Percentiles rank a stretch among this genome's conserved stretches.
These are phyloP conservation scores for Stemphylium lycopersici DNA, from an alignment of 2,329 filamentous ascomycete species.

Conservation along the genomic window DNA sequence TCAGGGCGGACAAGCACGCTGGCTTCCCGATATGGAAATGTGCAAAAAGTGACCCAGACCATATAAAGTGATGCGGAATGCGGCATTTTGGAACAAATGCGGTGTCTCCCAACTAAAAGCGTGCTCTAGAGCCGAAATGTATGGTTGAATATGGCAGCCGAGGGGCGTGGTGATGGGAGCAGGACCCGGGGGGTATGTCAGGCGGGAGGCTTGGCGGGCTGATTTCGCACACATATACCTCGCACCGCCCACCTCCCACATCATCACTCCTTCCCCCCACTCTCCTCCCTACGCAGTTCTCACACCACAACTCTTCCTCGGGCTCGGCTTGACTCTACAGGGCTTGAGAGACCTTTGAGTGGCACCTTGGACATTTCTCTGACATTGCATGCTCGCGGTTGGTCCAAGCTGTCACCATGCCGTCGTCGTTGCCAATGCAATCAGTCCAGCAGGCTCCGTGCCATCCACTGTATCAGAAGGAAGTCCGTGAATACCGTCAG, in stretches of 20 bases:
- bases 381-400: slow-evolving; percentile 4
- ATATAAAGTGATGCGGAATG: background rate
- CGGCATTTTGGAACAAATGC: background rate
- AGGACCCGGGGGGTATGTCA: slow-evolving; percentile 13
- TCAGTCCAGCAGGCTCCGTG: slow-evolving; percentile 1
- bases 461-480: background rate
- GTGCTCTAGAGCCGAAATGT: background rate
- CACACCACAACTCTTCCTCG: slow-evolving; percentile 3
- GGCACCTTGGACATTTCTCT: slow-evolving; percentile 10
- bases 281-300: slow-evolving; percentile 7
- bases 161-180: slow-evolving; percentile 12
- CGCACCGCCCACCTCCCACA: slow-evolving; percentile 27
- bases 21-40: slow-evolving; percentile 10
- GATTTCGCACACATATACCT: slow-evolving; percentile 29
- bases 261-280: slow-evolving; percentile 15
- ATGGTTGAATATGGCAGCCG: slow-evolving; percentile 1
- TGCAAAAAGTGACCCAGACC: slow-evolving; percentile 5
- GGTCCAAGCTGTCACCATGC: slow-evolving; percentile 25
- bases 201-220: slow-evolving; percentile 27
- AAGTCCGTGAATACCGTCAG: slow-evolving; percentile 24
- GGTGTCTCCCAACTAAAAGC: background rate
- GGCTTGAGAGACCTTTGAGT: background rate
- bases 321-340: slow-evolving; percentile 1
- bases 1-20: background rate
- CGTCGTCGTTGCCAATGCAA: slow-evolving; percentile 20